A percentile compares a stretch with the other conserved stretches of the same genome.
Conservation (phyloP, 2,329 filamentous ascomycete species). For the Zymoseptoria crescenta region DNA sequence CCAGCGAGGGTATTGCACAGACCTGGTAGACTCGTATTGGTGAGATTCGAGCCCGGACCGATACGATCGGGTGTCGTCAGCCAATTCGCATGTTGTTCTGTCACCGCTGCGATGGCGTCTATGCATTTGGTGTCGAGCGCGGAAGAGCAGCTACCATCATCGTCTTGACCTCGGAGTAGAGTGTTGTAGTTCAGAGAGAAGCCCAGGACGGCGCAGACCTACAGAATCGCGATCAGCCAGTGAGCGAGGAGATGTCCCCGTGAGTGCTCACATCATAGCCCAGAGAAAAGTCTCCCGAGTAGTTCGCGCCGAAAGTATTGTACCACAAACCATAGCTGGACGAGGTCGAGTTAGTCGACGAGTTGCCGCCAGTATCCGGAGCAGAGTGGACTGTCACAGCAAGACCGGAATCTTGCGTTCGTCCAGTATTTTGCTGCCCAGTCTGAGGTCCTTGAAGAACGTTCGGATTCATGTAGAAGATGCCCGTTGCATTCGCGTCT, state of each 20-base stretch:
- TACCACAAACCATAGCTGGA: conserved; percentile 7
- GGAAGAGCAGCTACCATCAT: conserved; percentile 8
- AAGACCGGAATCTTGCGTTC: conserved; percentile 2
- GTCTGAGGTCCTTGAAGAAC: conserved; percentile 5
- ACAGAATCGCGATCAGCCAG: neutral
- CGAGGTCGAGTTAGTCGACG: conserved; percentile 1
- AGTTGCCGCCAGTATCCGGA: neutral
- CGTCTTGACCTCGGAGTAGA: conserved; percentile 5
- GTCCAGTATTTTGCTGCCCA: conserved; percentile 4
- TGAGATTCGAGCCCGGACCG: conserved; percentile 4
- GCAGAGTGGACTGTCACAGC: conserved; percentile 1
- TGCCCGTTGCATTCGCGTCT: conserved; percentile 7
- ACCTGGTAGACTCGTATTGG: conserved; percentile 4
- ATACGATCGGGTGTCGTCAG: conserved; percentile 3
- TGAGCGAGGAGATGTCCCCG: neutral
- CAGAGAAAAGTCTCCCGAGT: conserved; percentile 3
- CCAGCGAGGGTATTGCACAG: conserved; percentile 4
- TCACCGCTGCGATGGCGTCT: neutral
- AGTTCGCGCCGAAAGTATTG: conserved; percentile 10
- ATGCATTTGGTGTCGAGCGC: conserved; percentile 6
- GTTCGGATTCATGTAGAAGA: conserved; percentile 7
- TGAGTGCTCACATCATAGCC: conserved; percentile 7
- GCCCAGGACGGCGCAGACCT: conserved; percentile 5
- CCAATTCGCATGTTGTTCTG: conserved; percentile 6
- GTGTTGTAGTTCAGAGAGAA: conserved; percentile 9